phyloP scores from a whole-genome alignment of 768 basidiomycete species.

The Strobilomyces echinocephalus region DNA sequence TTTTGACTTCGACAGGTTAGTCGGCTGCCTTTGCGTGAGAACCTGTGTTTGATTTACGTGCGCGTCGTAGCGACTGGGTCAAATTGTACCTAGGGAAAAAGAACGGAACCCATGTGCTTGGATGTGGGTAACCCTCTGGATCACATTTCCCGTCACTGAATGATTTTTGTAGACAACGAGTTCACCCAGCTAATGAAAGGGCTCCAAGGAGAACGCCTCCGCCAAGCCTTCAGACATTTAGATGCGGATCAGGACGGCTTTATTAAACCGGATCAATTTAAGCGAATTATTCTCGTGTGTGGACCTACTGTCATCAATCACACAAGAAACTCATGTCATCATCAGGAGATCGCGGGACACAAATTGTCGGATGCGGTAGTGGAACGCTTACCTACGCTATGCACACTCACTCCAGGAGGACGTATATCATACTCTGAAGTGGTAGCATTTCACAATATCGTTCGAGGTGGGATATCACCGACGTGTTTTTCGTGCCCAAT shows the following conservation, averaged over 20 bases:
- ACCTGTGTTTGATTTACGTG: not conserved
- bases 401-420: conserved; percentile 82
- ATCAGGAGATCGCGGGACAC: conserved; percentile 91
- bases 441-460: conserved; percentile 94
- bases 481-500: not conserved
- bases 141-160: conserved; percentile 5
- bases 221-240: conserved; percentile 92
- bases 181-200: conserved; percentile 99
- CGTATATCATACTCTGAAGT: conserved; percentile 96
- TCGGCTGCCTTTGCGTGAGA: not conserved
- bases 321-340: not conserved
- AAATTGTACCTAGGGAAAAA: conserved; percentile 93
- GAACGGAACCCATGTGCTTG: conserved; percentile 85
- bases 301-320: not conserved
- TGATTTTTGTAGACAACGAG: conserved; percentile 65
- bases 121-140: conserved; percentile 54
- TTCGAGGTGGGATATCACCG: conserved; percentile 56
- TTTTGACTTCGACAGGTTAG: conserved; percentile 90
- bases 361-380: conserved; percentile 93
- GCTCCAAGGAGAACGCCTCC: conserved; percentile 92
- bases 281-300: conserved; percentile 86
- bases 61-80: conserved; percentile 74
- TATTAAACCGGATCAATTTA: conserved; percentile 91
- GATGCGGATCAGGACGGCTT: conserved; percentile 91
- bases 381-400: conserved; percentile 87